Percentiles rank a stretch among this genome's conserved stretches.
Conservation (phyloP, 371 early-diverging fungal genomes). For the Mucor indicus region DNA sequence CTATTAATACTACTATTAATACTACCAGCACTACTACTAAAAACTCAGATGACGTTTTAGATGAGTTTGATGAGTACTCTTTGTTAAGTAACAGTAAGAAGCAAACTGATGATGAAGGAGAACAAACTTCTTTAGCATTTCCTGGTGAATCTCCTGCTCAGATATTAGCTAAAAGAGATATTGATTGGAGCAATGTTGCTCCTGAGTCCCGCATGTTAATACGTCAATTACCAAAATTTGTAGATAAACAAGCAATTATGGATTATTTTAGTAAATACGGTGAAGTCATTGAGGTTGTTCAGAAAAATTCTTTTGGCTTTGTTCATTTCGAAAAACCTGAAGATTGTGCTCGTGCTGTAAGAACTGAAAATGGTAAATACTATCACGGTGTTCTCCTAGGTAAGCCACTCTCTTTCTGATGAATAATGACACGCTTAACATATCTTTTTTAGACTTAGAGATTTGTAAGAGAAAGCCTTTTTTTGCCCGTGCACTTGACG, state of each 20-base stretch:
- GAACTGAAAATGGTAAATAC: slow-evolving; percentile 36
- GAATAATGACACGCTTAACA: too few relatives aligned
- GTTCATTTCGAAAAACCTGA: slow-evolving; percentile 42
- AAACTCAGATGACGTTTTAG: slow-evolving; percentile 9
- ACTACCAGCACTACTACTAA: not conserved
- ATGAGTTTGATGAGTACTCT: slow-evolving; percentile 53
- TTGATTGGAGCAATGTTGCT: slow-evolving; percentile 26
- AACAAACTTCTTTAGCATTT: not conserved
- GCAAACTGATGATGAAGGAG: not conserved
- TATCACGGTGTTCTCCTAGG: slow-evolving; percentile 36
- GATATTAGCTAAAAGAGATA: slow-evolving; percentile 23
- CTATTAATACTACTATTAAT: not conserved
- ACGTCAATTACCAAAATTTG: slow-evolving; percentile 33
- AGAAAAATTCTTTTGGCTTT: slow-evolving; percentile 37
- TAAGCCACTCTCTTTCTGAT: slow-evolving; percentile 23
- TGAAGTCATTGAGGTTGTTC: slow-evolving; percentile 36
- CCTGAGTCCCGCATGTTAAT: slow-evolving; percentile 46
- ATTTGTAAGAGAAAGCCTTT: slow-evolving; percentile 26
- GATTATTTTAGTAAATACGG: slow-evolving; percentile 48
- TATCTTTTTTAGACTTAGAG: slow-evolving; percentile 18
- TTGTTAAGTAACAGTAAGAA: slow-evolving; percentile 32
- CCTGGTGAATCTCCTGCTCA: slow-evolving; percentile 3
- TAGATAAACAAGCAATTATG: slow-evolving; percentile 33
- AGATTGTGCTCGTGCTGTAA: slow-evolving; percentile 39
- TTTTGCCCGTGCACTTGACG: slow-evolving; percentile 20